These are phyloP conservation scores for Amanita rimosa DNA, from an alignment of 768 basidiomycete genomes.

Conservation along the genomic window DNA sequence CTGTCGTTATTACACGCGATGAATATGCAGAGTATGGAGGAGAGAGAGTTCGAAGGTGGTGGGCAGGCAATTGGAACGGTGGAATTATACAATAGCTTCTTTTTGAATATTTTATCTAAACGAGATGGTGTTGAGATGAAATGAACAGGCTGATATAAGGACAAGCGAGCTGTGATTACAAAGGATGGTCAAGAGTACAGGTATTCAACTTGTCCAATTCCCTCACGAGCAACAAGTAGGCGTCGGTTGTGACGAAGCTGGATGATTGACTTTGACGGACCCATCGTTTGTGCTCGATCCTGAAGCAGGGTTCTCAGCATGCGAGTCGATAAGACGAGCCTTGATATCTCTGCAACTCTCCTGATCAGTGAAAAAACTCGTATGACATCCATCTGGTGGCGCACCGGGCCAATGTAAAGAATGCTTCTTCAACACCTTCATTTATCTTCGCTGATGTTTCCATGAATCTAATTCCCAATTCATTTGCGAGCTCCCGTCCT, in stretches of 20 bases:
- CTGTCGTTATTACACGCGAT: conserved; percentile 51
- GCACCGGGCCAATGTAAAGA: conserved; percentile 92
- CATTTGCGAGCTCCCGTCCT: conserved; percentile 84
- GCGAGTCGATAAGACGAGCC: conserved; percentile 91
- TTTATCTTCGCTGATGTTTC: conserved; percentile 97
- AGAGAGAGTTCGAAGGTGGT: conserved; percentile 82
- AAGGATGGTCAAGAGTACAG: background rate
- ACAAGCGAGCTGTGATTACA: background rate
- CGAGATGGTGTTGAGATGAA: background rate
- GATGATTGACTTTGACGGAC: conserved; percentile 58
- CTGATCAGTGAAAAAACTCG: background rate
- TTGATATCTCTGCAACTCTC: conserved; percentile 75
- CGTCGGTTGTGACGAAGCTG: conserved; percentile 26
- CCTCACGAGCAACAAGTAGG: conserved; percentile 42
- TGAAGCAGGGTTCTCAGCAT: conserved; percentile 46
- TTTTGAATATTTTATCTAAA: background rate
- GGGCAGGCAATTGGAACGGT: conserved; percentile 84
- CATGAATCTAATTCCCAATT: conserved; percentile 94
- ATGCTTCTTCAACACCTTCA: conserved; percentile 96
- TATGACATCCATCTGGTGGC: conserved; percentile 14
- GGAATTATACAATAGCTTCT: conserved; percentile 12
- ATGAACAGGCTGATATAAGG: background rate
- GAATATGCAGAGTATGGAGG: conserved; percentile 90
- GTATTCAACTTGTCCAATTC: background rate
- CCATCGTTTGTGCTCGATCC: conserved; percentile 32